A percentile compares a stretch with the other conserved stretches of the same genome.
Evolutionary conservation across 441 rosid genomes (phyloP).

Genomic region (Croton laevigatus): DNA sequence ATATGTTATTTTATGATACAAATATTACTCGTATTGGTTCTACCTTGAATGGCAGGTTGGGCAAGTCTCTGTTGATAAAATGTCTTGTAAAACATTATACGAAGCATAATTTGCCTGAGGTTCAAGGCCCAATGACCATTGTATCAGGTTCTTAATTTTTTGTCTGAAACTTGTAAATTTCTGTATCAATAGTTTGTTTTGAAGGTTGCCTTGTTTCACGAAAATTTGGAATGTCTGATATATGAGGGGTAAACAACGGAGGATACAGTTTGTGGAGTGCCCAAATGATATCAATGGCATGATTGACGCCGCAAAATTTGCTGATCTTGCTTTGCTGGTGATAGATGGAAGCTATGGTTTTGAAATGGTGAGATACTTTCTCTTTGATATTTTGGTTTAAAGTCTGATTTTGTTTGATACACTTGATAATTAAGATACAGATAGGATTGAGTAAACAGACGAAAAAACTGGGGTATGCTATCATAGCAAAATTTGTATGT

Average conservation of each 20-base stretch:
- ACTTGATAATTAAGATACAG: background rate
- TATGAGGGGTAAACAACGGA: conserved; percentile 72
- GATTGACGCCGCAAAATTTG: conserved; percentile 88
- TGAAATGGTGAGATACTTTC: conserved; percentile 76
- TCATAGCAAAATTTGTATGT: background rate
- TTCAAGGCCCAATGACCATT: conserved; percentile 81
- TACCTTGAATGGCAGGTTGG: conserved; percentile 53
- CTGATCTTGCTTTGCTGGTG: conserved; percentile 84
- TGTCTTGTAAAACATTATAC: conserved; percentile 78
- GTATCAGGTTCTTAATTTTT: conserved; percentile 57
- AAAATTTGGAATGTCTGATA: conserved; percentile 28
- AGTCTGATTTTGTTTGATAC: background rate
- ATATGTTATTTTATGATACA: background rate
- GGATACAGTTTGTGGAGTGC: conserved; percentile 91
- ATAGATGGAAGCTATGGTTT: conserved; percentile 95
- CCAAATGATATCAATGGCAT: conserved; percentile 94
- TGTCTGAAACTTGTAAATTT: background rate
- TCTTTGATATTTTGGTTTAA: too few species aligned
- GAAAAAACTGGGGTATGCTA: too few species aligned
- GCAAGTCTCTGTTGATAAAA: conserved; percentile 82
- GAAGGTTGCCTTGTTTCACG: conserved; percentile 16
- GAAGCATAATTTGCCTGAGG: conserved; percentile 74
- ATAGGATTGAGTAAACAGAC: conserved; percentile 8
- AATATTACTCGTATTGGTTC: background rate
- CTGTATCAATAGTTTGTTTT: background rate